Base-by-base conservation (phyloP, 345 rosid species). In the Hibiscus syriacus region DNA sequence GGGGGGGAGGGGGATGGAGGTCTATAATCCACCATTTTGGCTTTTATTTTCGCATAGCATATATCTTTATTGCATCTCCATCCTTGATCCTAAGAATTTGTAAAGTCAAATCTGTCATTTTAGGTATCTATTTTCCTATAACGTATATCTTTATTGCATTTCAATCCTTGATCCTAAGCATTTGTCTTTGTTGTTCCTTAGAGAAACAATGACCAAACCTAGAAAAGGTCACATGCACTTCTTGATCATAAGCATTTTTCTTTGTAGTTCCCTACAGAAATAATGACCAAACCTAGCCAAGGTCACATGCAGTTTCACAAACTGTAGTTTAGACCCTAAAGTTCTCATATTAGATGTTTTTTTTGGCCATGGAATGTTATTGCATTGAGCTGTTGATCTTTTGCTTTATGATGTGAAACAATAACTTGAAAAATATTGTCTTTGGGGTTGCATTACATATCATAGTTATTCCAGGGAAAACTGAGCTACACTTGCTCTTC, bases 81-180 rank as follows among this genome's bases (percentile, higher is more conserved):
- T 62, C 66, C 66, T 39, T 23, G 66, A 23, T 61, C 50, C 49
- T 39, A 61, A 61, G 66, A 19, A 39, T 39, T 61, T 61, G 13
- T 38, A 38, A 38, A 9, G 13, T 30, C 27, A 58, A 58, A 59
- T 59, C n/a, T 0, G 5, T 45, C 9, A 20, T 60, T 59, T 34
- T 36, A n/a, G 45, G 17, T 60, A 38, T 36, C 22, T 16, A 1
- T 32, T 34, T 59, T 12, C 45, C 16, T 43, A 17, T 38, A 38
- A 38, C 13, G 2, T 38, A 10, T 38, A 38, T 38, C 41, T 38
- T 38, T 38, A 38, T 38, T 38, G 41, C 10, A 38, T 9, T 38
- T 38, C 41, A n/a, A 17, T n/a, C 5, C 52, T 46, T 46, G 52
- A 17, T 46, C 65, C 65, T 60, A 38, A 60, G 65, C 30, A 60